Base-by-base conservation (phyloP, 2,329 filamentous ascomycete genomes). In the Mariannaea sp. region DNA sequence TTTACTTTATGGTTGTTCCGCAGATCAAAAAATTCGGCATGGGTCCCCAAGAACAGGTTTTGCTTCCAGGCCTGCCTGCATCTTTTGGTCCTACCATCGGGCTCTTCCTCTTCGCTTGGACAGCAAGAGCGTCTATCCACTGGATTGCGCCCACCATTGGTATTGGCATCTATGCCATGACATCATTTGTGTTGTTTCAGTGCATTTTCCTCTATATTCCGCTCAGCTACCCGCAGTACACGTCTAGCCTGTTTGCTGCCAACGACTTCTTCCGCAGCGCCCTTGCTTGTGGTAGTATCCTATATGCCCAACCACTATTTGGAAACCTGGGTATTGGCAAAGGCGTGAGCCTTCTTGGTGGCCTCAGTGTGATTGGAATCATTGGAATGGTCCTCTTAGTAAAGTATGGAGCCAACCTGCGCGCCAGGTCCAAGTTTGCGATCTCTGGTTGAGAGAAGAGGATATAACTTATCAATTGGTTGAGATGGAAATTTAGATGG, bases 91-190 rank as follows among this genome's bases (percentile, higher is more conserved):
- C 81, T 0, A 78, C 81, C 1, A 74, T 82, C 17, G 82, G 83
- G 10, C 73, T 86, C 12, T 85, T 86, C 73, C 65, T 85, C 50
- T 84, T 81, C 61, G 81, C 77, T 20, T 85, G 81, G 82, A 83
- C 82, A 0, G 74, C 78, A n/a, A 71, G 73, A 13, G 68, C 73
- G 0, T 68, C 70, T 2, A 73, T 82, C 41, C 79, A 79, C 53
- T 85, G 80, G 75, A 79, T 80, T 46, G 80, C 74, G 2, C 78
- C 79, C 4, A 80, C 78, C 5, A 77, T 83, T 14, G 82, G 81
- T 53, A 81, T 84, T 64, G 77, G 73, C 32, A 70, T 84, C 42
- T 83, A 82, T 67, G 76, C 74, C 30, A 76, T 72, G 8, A 72
- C 71, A 3, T 77, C 77, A 22, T 83, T 83, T 60, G 62, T 83